Conservation (phyloP, 305 asterid genomes). For the Solanum hybrid region DNA sequence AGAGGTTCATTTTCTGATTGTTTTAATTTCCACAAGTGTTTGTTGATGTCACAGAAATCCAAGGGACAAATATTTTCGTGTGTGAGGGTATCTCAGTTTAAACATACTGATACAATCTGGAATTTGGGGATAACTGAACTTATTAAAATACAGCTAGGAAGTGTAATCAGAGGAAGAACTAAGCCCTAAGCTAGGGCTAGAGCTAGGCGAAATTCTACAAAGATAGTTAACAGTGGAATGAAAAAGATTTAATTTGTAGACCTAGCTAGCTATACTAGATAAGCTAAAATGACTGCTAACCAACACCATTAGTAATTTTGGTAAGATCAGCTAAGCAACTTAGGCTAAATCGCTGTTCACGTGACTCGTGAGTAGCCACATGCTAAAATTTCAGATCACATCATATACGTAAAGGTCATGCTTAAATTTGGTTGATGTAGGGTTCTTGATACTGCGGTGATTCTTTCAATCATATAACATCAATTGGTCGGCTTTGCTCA, state of each 20-base stretch:
- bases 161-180: background rate
- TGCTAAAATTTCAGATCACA: background rate
- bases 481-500: background rate
- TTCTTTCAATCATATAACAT: background rate
- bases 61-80: background rate
- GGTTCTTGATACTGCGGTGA: background rate
- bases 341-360: background rate
- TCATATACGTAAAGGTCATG: background rate
- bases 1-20: background rate
- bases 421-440: background rate
- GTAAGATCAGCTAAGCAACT: background rate
- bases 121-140: background rate
- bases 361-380: background rate
- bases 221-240: background rate
- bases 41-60: background rate
- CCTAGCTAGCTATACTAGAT: background rate
- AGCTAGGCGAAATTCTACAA: background rate
- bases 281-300: background rate
- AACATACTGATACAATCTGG: background rate
- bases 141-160: background rate
- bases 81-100: background rate
- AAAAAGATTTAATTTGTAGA: background rate
- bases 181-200: background rate
- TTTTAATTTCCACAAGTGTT: background rate
- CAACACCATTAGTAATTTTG: background rate